Conservation (phyloP, 2,329 filamentous ascomycete species). For the Trichophyton schoenleinii region DNA sequence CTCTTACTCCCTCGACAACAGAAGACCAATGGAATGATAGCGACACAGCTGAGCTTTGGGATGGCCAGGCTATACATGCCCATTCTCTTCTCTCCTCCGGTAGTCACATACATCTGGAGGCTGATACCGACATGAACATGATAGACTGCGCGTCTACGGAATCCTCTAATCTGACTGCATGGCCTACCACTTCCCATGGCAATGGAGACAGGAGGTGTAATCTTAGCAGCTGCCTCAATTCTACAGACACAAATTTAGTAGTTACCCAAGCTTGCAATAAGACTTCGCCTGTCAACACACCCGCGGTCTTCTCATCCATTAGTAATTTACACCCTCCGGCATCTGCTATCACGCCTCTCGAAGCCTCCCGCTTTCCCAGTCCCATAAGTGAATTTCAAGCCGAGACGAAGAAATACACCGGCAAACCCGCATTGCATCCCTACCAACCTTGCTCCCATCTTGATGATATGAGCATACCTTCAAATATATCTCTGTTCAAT, state of each 20-base stretch:
- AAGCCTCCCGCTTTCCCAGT: constrained; percentile 23
- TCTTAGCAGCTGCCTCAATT: too few species aligned
- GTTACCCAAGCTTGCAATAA: too few species aligned
- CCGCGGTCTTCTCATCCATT: background rate
- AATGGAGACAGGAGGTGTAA: background rate
- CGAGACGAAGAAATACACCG: constrained; percentile 10
- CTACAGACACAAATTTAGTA: background rate
- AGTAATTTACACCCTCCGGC: too few species aligned
- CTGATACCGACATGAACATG: background rate
- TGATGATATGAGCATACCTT: background rate
- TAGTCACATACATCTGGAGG: background rate
- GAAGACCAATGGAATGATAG: background rate
- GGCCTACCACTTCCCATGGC: background rate
- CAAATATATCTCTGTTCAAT: background rate
- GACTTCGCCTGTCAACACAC: background rate
- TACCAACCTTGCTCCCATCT: background rate
- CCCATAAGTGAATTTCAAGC: constrained; percentile 26
- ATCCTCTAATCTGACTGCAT: background rate
- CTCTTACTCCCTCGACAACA: background rate
- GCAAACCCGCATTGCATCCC: background rate
- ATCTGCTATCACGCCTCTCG: background rate
- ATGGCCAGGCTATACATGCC: background rate
- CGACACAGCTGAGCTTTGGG: background rate
- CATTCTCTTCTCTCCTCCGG: background rate
- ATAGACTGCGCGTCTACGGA: background rate